Conservation (phyloP, 352 stramenopile genomes). For the Phytophthora sansomeana region DNA sequence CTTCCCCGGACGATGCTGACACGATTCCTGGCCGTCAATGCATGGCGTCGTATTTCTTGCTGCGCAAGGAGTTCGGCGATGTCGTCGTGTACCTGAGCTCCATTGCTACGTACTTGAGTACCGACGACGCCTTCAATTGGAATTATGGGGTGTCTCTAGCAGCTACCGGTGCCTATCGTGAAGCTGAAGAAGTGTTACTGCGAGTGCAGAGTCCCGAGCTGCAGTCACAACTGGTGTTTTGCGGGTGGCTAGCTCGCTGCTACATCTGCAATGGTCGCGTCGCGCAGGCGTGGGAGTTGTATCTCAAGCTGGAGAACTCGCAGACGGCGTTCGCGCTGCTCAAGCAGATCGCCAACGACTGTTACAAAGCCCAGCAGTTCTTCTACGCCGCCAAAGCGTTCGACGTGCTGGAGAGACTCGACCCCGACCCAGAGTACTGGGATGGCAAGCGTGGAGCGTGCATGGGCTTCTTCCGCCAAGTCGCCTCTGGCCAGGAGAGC, state of each 20-base stretch:
- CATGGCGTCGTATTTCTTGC: constrained; percentile 76
- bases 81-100: constrained; percentile 77
- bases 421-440: constrained; percentile 78
- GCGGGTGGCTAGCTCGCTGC: constrained; percentile 64
- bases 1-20: constrained; percentile 53
- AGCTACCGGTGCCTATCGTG: constrained; percentile 47
- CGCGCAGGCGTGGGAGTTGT: constrained; percentile 70
- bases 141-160: constrained; percentile 78
- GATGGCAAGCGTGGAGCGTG: constrained; percentile 79
- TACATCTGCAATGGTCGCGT: constrained; percentile 49
- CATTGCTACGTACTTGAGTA: constrained; percentile 60
- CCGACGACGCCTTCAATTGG: constrained; percentile 80
- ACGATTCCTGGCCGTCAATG: constrained; percentile 75
- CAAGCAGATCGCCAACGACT: constrained; percentile 77
- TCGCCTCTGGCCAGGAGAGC: constrained; percentile 46
- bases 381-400: constrained; percentile 78
- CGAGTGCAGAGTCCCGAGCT: constrained; percentile 51
- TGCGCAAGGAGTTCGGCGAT: constrained; percentile 72
- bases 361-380: constrained; percentile 62
- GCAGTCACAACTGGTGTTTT: constrained; percentile 46
- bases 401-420: constrained; percentile 75
- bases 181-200: constrained; percentile 64
- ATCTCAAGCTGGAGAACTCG: constrained; percentile 63
- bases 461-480: constrained; percentile 66
- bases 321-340: constrained; percentile 58